Base-by-base conservation (phyloP, 352 stramenopile genomes). In the Thalassiosira exigua region DNA sequence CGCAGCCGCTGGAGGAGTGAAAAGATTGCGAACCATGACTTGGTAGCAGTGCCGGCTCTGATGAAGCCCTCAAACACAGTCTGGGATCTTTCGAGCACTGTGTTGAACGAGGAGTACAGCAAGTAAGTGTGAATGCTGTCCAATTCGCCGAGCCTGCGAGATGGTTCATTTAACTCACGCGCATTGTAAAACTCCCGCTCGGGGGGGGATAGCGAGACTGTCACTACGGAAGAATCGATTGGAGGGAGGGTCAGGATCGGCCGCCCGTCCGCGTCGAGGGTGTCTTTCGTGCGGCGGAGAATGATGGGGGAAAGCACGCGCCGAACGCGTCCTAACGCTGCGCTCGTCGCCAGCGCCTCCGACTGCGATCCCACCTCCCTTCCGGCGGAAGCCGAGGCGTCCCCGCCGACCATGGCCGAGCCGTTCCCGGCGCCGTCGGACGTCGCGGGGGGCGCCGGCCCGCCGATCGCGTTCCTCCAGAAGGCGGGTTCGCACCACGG, bases 131-230 rank as follows among this genome's bases (percentile, higher is more conserved):
- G 7, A 44, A 14, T 14, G 14, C 7, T 44, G 14, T 14, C 14
- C 36, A 14, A 14, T 44, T 44, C 14, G 7, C 36, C 7, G 7
- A 44, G 36, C 7, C 36, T 7, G 14, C 14, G 36, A 44, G 14
- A 14, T 44, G 1, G 21, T 3, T 51, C 5, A 56, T 75, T 75
- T 22, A 26, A 60, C 41, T 81, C 59, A 39, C 90, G 64, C 22
- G 84, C 83, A 69, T 89, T 86, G 74, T 94, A 94, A 67, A 94
- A 94, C 57, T 91, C 81, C 65, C 86, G 41, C 73, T 94, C 89
- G 7, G 75, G 65, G 24, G 52, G 26, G 29, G 81, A 85, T 12
- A 93, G 74, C 19, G 78, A 66, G 4, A 94, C 84, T 19, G 64
- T 68, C 17, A 94, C 72, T 5, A 86, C 64, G 32, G 84, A 83